phyloP scores from a whole-genome alignment of 169 alveolate genomes.

The Condylostoma magnum region DNA sequence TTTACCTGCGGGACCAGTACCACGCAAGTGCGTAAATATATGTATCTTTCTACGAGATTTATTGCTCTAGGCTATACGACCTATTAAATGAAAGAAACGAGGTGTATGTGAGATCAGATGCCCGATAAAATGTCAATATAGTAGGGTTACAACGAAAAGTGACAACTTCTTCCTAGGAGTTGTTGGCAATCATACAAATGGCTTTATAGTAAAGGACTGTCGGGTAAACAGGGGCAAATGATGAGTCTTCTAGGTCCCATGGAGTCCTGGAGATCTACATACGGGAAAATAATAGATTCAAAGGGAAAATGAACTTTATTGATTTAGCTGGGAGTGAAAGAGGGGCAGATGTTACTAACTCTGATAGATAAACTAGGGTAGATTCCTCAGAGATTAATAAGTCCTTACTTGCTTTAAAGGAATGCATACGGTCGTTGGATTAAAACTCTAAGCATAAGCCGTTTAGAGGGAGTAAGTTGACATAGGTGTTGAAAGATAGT shows the following conservation, averaged over 20 bases:
- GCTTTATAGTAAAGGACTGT: constrained; percentile 87
- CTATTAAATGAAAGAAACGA: constrained; percentile 90
- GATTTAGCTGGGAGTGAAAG: constrained; percentile 99
- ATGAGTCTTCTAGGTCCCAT: constrained; percentile 97
- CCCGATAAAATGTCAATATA: constrained; percentile 50
- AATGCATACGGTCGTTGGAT: constrained; percentile 99
- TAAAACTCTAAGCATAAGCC: constrained; percentile 96
- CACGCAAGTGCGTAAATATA: constrained; percentile 52
- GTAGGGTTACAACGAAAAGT: constrained; percentile 50
- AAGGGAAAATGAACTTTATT: constrained; percentile 94
- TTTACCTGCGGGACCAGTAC: constrained; percentile 63
- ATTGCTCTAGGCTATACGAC: constrained; percentile 98
- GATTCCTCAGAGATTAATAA: constrained; percentile 99
- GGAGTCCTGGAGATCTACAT: constrained; percentile 93
- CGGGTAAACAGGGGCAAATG: constrained; percentile 96
- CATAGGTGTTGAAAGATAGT: constrained; percentile 91
- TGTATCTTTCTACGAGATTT: constrained; percentile 97
- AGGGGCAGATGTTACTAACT: constrained; percentile 97
- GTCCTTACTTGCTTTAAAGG: constrained; percentile 96
- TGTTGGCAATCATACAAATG: constrained; percentile 34
- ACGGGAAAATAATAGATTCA: constrained; percentile 70
- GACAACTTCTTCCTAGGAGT: constrained; percentile 35
- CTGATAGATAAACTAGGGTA: constrained; percentile 90
- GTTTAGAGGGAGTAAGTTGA: constrained; percentile 96
- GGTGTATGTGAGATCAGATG: constrained; percentile 57